Base-by-base conservation (phyloP, 2,329 filamentous ascomycete species). In the Coniochaeta sp. region DNA sequence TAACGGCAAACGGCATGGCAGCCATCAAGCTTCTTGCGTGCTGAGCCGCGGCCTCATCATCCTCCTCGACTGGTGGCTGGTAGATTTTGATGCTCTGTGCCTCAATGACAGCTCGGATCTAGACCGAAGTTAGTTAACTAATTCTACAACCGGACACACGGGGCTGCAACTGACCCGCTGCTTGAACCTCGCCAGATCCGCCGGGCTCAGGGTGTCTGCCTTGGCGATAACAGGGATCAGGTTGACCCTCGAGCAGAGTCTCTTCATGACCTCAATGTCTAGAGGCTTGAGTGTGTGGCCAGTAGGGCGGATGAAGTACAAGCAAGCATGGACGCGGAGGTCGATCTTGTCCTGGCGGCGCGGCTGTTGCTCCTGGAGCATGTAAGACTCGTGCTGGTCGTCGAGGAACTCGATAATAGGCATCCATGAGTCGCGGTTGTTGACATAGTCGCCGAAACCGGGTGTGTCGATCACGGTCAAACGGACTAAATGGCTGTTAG, bases 71-170 rank as follows among this genome's bases (percentile, higher is more conserved):
- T 58, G 96, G 95, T 63, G 95, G 96, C 75, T 95, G 90, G 82
- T 99, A 99, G 77, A 99, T 98, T 85, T 97, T 98, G 83, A 99
- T 99, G 75, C 91, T 95, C 79, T 99, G 95, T 64, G 95, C 93
- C 76, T 98, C 93, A 69, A 99, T 93, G 63, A 98, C 95, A 68
- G 89, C 89, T 70, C 91, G 89, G 70, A 99, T 93, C 93, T 97
- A 70, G 3, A 17, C 7, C 19, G 31, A 3, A 9, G 24, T 34
- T 56, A 52, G 22, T 28, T 22, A 17, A n/a, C 22, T 11, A 17
- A n/a, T 28, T 31, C 5, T 6, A n/a, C n/a, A 26, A 52, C 26
- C 9, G n/a, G n/a, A 22, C 22, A 24, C 43, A 7, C 16, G 22
- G 34, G 31, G 22, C 8, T 58, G 54, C 54, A n/a, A 77, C 87